Base-by-base conservation (phyloP, 2,329 filamentous ascomycete species). In the Fusarium sp. region DNA sequence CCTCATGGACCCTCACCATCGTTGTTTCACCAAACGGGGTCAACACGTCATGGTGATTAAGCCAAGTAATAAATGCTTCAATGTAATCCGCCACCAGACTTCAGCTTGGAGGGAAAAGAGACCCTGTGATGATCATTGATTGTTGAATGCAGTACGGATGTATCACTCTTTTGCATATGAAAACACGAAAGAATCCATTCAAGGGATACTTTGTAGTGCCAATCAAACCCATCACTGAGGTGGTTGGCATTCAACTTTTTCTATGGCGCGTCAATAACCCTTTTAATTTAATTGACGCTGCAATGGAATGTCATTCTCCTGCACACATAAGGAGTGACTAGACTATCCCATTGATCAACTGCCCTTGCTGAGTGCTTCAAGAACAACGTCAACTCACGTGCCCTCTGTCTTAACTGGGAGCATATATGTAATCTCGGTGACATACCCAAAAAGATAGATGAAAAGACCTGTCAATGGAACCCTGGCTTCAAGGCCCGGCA, bases 41-140 rank as follows among this genome's bases (percentile, higher is more conserved):
- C 16, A 37, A 42, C 24, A 70, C 67, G 67, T 68, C 67, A 70
- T 68, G 48, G 32, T 71, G 67, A 70, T 71, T 49, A 53, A 30
- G 67, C 41, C 55, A 59, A 67, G 59, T 40, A 57, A 68, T 65
- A 51, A 45, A 53, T 32, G 34, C 40, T 45, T 56, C 55, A 49
- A 13, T 29, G 27, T 20, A 44, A 40, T 44, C 29, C 62, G 24
- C 62, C 24, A 14, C 34, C 29, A 34, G 22, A 30, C 57, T 52
- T 46, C 27, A 60, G 32, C 24, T 27, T 32, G 18, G 16, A 22
- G 29, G 29, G n/a, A 41, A 11, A 18, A 27, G 18, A 52, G 32
- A 41, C 49, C 46, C 41, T 47, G 30, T 59, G 37, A 27, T 46
- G 34, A 47, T 54, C 37, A 20, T 34, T 25, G 4, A 9, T 16